Evolutionary conservation across 768 basidiomycete genomes (phyloP).

Genomic region (Suillus fuscotomentosus): DNA sequence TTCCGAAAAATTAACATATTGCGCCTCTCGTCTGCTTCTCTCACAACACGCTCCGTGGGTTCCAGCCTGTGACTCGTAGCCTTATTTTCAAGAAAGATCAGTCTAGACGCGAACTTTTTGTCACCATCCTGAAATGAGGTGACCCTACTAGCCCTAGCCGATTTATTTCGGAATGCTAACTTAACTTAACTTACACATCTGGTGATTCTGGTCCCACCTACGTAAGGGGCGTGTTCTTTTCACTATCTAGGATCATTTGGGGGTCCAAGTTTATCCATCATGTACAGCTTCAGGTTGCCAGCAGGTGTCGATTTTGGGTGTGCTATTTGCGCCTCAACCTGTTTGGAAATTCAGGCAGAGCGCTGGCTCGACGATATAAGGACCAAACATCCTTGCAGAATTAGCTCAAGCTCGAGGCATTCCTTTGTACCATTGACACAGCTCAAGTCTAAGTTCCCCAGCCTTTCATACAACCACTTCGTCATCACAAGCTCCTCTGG

Average conservation of each 20-base stretch:
- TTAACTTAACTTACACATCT: too few relatives aligned
- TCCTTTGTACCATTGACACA: background rate
- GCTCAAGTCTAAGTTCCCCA: background rate
- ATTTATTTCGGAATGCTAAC: too few relatives aligned
- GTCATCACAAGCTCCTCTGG: too few relatives aligned
- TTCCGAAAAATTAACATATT: too few relatives aligned
- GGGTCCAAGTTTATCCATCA: background rate
- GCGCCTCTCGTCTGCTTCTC: too few relatives aligned
- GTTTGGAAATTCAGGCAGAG: background rate
- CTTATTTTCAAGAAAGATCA: too few relatives aligned
- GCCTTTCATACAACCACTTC: too few relatives aligned
- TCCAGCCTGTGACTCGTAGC: too few relatives aligned
- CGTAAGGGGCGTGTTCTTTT: background rate
- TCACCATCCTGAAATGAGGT: too few relatives aligned
- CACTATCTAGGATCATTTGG: background rate
- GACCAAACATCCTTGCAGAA: background rate
- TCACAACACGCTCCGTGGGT: too few relatives aligned
- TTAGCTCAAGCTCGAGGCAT: background rate
- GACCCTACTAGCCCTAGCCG: too few relatives aligned
- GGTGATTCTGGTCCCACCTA: background rate
- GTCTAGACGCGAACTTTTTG: too few relatives aligned
- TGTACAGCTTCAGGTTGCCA: background rate
- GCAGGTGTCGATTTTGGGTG: background rate
- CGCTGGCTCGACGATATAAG: background rate
- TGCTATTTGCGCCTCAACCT: background rate